These are phyloP conservation scores for Lactuca saligna DNA, from an alignment of 129 eudicot species.

Conservation along the genomic window DNA sequence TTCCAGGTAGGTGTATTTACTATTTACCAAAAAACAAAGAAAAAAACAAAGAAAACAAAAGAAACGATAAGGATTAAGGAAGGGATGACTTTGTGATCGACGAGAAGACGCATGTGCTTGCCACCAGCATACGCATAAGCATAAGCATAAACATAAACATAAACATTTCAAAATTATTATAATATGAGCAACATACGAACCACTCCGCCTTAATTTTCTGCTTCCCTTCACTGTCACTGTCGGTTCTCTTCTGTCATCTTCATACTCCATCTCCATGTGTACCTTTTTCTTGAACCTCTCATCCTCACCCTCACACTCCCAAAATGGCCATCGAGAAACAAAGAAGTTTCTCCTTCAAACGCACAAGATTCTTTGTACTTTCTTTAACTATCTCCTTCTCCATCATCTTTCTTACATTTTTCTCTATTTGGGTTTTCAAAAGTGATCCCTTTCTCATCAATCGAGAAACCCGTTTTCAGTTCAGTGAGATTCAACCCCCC, in stretches of 20 bases:
- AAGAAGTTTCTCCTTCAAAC: slow-evolving; percentile 61
- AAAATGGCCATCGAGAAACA: slow-evolving; percentile 55
- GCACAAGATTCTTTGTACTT: slow-evolving; percentile 55
- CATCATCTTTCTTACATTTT: slow-evolving; percentile 42
- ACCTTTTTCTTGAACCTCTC: slow-evolving; percentile 11
- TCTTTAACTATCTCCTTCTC: slow-evolving; percentile 55
- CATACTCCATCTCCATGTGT: slow-evolving; percentile 19
- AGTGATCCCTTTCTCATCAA: slow-evolving; percentile 33
- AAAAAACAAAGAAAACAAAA: too few species aligned
- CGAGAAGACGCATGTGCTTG: too few species aligned
- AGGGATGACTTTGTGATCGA: too few species aligned
- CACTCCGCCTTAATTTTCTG: slow-evolving; percentile 17
- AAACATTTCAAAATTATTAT: too few species aligned
- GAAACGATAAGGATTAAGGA: too few species aligned
- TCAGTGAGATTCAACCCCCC: slow-evolving; percentile 12
- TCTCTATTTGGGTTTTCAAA: slow-evolving; percentile 55
- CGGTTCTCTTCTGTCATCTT: neutral
- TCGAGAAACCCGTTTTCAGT: slow-evolving; percentile 42
- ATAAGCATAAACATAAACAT: too few species aligned
- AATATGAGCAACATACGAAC: neutral
- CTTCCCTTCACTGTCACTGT: slow-evolving; percentile 29
- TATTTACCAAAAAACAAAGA: neutral
- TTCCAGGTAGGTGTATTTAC: neutral
- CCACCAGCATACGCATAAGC: too few species aligned
- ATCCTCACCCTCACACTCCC: neutral